Conservation (phyloP, 306 rosid genomes). For the Quercus aquifolioides region DNA sequence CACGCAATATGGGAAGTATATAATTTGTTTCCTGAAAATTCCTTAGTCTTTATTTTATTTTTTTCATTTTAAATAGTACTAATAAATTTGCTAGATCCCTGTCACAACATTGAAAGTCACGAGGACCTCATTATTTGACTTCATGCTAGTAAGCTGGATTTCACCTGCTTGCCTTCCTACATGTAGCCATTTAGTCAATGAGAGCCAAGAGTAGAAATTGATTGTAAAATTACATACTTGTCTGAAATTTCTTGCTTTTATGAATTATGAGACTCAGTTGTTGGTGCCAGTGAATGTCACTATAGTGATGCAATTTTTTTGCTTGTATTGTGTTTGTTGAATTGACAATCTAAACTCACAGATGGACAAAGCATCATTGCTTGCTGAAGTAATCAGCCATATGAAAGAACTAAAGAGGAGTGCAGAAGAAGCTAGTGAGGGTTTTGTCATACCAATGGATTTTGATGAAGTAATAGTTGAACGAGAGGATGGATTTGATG, state of each 20-base stretch:
- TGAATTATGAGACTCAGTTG: neutral
- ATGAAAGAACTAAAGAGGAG: constrained; percentile 59
- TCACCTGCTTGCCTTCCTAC: too few species aligned
- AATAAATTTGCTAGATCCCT: neutral
- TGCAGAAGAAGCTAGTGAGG: constrained; percentile 55
- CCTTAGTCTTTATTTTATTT: too few species aligned
- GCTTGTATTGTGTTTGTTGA: constrained; percentile 4
- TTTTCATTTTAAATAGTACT: neutral
- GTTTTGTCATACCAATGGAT: constrained; percentile 51
- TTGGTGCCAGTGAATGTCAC: neutral
- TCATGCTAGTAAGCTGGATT: neutral
- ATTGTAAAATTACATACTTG: too few species aligned
- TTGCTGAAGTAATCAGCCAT: constrained; percentile 56
- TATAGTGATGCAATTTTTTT: neutral
- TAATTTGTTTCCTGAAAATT: too few species aligned
- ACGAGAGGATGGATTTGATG: constrained; percentile 46
- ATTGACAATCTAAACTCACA: constrained; percentile 16
- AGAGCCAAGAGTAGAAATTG: too few species aligned
- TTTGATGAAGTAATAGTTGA: constrained; percentile 66
- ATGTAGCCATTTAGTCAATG: too few species aligned
- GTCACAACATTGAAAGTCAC: neutral
- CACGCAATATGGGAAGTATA: neutral
- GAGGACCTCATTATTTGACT: neutral
- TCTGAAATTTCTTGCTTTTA: too few species aligned
- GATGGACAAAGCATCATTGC: constrained; percentile 86